Conservation (phyloP, 2,329 filamentous ascomycete genomes). For the Zalaria obscura region DNA sequence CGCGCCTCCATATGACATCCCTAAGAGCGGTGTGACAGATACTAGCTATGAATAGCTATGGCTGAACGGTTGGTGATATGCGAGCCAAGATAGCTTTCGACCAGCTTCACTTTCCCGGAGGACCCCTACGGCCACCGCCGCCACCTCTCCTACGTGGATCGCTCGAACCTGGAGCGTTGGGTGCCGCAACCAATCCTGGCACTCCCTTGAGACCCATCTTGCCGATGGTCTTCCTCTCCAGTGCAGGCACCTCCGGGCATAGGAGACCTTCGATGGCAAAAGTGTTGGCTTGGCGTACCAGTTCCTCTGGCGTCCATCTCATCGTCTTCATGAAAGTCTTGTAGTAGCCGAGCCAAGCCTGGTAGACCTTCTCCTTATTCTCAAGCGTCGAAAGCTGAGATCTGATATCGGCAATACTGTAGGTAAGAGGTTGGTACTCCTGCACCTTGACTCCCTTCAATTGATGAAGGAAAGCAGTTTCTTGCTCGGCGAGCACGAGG, state of each 20-base stretch:
- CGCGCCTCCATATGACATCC: no score
- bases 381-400: slow-evolving; percentile 21
- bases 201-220: slow-evolving; percentile 36
- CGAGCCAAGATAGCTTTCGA: no score
- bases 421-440: slow-evolving; percentile 20
- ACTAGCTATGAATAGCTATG: no score
- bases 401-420: slow-evolving; percentile 17
- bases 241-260: slow-evolving; percentile 29
- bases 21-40: no score
- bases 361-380: slow-evolving; percentile 29
- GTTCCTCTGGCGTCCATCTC: slow-evolving; percentile 13
- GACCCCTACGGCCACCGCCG: not conserved
- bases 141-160: slow-evolving; percentile 9
- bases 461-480: slow-evolving; percentile 35
- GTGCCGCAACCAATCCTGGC: slow-evolving; percentile 16
- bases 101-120: no score
- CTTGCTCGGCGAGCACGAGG: slow-evolving; percentile 36
- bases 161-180: not conserved
- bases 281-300: slow-evolving; percentile 29
- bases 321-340: slow-evolving; percentile 20
- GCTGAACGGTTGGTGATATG: no score
- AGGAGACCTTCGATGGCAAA: slow-evolving; percentile 26
- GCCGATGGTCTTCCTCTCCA: slow-evolving; percentile 29
- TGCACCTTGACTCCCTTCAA: slow-evolving; percentile 37
- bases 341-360: slow-evolving; percentile 33